Evolutionary conservation across 148 eudicot genomes (phyloP).

Genomic region (Camellia lanceoleosa): DNA sequence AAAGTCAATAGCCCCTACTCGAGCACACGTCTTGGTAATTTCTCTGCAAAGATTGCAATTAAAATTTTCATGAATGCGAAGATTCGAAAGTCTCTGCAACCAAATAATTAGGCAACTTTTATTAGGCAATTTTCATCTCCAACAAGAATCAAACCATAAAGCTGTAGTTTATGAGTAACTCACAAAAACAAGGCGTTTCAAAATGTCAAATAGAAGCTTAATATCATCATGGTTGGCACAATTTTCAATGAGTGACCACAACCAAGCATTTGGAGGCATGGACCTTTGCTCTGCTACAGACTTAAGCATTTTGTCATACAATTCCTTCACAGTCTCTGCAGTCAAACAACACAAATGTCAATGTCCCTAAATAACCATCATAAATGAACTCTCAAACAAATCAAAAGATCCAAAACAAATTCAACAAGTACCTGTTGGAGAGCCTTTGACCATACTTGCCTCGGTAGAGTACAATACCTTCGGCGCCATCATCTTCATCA

Average conservation of each 20-base stretch:
- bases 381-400: background rate
- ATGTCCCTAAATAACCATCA: background rate
- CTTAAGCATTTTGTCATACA: conserved; percentile 63
- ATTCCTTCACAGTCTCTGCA: conserved; percentile 74
- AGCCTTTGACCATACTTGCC: conserved; percentile 27
- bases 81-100: conserved; percentile 85
- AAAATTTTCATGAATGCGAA: conserved; percentile 74
- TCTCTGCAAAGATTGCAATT: conserved; percentile 73
- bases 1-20: conserved; percentile 72
- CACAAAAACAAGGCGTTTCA: conserved; percentile 70
- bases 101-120: background rate
- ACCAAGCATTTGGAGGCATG: conserved; percentile 87
- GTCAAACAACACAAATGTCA: conserved; percentile 14
- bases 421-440: conserved; percentile 26
- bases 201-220: conserved; percentile 60
- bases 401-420: background rate
- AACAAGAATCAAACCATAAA: background rate
- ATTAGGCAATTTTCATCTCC: too few species aligned
- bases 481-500: conserved; percentile 4
- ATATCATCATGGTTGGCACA: conserved; percentile 60
- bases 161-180: conserved; percentile 30
- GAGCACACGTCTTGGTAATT: conserved; percentile 73
- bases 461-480: conserved; percentile 39
- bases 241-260: conserved; percentile 78
- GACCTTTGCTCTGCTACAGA: conserved; percentile 55